Conservation (phyloP, 2,329 filamentous ascomycete species). For the Corinectria fuckeliana region DNA sequence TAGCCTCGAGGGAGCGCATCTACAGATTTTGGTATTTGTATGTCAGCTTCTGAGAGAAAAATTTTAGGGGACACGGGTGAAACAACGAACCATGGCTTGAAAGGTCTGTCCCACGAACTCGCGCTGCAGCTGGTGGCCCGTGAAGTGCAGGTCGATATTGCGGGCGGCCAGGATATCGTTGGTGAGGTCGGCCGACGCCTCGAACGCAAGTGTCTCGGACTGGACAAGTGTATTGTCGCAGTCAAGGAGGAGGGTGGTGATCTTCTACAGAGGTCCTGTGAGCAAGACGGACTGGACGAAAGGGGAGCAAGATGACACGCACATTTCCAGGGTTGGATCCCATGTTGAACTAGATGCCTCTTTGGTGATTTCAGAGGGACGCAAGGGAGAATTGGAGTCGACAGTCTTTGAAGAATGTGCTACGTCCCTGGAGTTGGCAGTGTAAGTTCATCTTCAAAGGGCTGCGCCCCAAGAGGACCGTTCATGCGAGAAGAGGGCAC, state of each 20-base stretch:
- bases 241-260: slow-evolving; percentile 2
- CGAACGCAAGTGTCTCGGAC: neutral
- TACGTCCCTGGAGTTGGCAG: neutral
- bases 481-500: too few relatives aligned
- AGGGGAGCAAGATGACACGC: neutral
- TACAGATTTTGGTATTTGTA: neutral
- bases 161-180: slow-evolving; percentile 1
- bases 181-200: neutral
- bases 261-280: neutral
- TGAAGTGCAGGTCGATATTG: neutral
- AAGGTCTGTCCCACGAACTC: slow-evolving; percentile 1
- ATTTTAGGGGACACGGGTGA: neutral
- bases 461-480: too few relatives aligned
- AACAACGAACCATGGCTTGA: neutral
- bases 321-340: neutral
- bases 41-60: neutral
- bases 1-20: neutral
- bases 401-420: neutral
- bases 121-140: neutral
- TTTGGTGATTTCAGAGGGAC: neutral
- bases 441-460: neutral
- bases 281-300: neutral
- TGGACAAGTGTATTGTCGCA: neutral
- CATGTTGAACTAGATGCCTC: neutral
- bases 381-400: neutral